Evolutionary conservation across 192 early-diverging fungal species (phyloP).

Genomic region (Entrophospora sp.): DNA sequence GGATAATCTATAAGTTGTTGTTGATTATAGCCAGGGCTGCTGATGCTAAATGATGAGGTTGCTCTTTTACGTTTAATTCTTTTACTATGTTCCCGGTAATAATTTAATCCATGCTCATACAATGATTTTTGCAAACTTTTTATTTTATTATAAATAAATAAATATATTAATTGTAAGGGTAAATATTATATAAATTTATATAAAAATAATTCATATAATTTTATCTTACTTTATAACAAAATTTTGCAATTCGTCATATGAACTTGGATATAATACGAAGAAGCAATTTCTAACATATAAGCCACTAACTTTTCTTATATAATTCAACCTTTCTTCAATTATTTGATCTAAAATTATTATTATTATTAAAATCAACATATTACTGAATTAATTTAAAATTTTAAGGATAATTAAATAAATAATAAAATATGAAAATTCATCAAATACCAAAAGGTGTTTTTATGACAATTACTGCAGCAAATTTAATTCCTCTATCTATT

Average conservation of each 20-base stretch:
- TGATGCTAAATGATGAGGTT: slow-evolving; percentile 46
- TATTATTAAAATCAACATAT: background rate
- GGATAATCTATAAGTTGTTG: slow-evolving; percentile 16
- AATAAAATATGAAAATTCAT: background rate
- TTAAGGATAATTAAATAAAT: background rate
- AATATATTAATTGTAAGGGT: background rate
- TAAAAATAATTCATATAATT: background rate
- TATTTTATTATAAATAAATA: background rate
- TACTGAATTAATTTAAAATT: background rate
- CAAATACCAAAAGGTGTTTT: slow-evolving; percentile 49
- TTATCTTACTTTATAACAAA: slow-evolving; percentile 54
- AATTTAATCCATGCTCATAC: slow-evolving; percentile 58
- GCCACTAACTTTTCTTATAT: slow-evolving; percentile 57
- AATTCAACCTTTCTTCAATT: slow-evolving; percentile 59
- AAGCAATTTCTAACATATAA: slow-evolving; percentile 62
- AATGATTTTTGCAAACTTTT: slow-evolving; percentile 56
- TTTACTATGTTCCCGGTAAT: slow-evolving; percentile 73
- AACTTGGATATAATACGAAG: slow-evolving; percentile 49
- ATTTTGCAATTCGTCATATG: slow-evolving; percentile 41
- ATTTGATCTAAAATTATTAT: slow-evolving; percentile 45
- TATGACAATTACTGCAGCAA: slow-evolving; percentile 60
- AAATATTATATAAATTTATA: background rate
- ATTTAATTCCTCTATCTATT: slow-evolving; percentile 60
- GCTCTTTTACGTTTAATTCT: slow-evolving; percentile 61
- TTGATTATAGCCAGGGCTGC: slow-evolving; percentile 25